Conservation (phyloP, 192 early-diverging fungal species). For the Haplosporangium gracile region DNA sequence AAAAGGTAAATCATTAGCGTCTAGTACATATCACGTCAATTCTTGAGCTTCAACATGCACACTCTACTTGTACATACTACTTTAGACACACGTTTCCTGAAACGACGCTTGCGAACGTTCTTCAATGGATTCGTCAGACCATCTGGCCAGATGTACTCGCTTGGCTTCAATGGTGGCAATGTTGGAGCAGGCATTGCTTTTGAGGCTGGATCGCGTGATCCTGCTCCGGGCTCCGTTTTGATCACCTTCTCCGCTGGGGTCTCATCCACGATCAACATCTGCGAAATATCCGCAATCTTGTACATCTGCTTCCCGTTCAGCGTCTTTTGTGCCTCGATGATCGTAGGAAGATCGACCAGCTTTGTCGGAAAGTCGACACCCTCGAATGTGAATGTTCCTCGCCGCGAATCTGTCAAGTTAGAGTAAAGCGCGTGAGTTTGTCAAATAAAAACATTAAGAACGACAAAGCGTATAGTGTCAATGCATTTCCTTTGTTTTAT, state of each 20-base stretch:
- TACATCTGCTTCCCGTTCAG: conserved; percentile 88
- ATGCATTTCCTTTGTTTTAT: conserved; percentile 48
- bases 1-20: background rate
- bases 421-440: background rate
- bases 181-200: conserved; percentile 13
- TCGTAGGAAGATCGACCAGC: conserved; percentile 87
- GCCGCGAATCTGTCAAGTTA: conserved; percentile 63
- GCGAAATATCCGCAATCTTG: conserved; percentile 88
- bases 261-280: conserved; percentile 64
- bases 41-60: too few relatives aligned
- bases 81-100: conserved; percentile 85
- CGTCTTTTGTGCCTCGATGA: conserved; percentile 90
- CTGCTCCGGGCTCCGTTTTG: conserved; percentile 17
- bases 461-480: conserved; percentile 35
- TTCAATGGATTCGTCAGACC: conserved; percentile 85
- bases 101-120: conserved; percentile 81
- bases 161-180: conserved; percentile 52
- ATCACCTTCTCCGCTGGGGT: conserved; percentile 14
- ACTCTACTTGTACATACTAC: conserved; percentile 58
- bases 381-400: conserved; percentile 71
- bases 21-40: background rate
- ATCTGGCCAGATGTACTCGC: conserved; percentile 81
- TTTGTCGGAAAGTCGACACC: conserved; percentile 68
- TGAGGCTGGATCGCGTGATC: background rate
- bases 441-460: background rate